Evolutionary conservation across 2,329 filamentous ascomycete species (phyloP).

Genomic region (Ceratocystis alfenasii): DNA sequence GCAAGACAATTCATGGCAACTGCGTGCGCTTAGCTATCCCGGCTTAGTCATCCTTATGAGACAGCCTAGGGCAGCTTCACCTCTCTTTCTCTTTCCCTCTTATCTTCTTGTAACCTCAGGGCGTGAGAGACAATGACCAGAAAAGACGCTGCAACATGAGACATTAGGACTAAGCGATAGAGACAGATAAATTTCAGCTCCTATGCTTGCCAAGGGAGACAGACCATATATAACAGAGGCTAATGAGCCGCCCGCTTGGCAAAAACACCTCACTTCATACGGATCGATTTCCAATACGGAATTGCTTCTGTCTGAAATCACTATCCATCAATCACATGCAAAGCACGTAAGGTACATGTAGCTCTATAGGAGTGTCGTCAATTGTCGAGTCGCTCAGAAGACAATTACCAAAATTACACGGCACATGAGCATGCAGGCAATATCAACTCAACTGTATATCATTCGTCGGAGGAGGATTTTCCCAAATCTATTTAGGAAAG

Average conservation of each 20-base stretch:
- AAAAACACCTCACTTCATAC: too few relatives aligned
- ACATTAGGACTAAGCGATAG: background rate
- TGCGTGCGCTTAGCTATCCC: background rate
- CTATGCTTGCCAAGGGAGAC: background rate
- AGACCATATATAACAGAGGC: background rate
- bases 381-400: background rate
- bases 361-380: background rate
- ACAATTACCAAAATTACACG: background rate
- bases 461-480: background rate
- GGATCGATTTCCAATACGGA: too few relatives aligned
- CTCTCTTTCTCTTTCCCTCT: too few relatives aligned
- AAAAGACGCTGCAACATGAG: background rate
- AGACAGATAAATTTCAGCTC: background rate
- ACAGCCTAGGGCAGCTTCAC: background rate
- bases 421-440: background rate
- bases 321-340: background rate
- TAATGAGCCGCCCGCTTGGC: too few relatives aligned
- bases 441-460: background rate
- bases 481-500: slow-evolving; percentile 4
- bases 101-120: background rate
- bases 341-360: background rate
- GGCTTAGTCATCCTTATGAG: background rate
- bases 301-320: too few relatives aligned
- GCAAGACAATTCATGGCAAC: background rate
- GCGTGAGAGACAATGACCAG: background rate